Conservation (phyloP, 179 eudicot species). For the Silene coronaria region DNA sequence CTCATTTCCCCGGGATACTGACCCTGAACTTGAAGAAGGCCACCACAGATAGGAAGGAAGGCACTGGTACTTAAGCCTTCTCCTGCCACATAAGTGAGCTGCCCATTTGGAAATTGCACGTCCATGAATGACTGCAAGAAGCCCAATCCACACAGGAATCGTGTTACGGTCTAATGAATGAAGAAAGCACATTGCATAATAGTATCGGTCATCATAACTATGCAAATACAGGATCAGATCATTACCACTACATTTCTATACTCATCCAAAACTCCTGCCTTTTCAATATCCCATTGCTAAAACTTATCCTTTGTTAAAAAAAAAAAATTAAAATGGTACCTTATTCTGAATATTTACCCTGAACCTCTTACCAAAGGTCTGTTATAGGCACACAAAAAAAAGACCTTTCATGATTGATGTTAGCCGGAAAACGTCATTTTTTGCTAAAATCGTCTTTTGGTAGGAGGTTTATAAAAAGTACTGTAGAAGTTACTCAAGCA, state of each 20-base stretch:
- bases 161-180: conserved; percentile 10
- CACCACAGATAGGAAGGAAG: conserved; percentile 74
- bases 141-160: conserved; percentile 8
- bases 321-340: neutral
- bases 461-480: no score
- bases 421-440: no score
- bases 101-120: conserved; percentile 95
- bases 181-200: neutral
- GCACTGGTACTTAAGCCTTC: conserved; percentile 93
- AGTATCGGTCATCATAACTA: neutral
- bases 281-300: neutral
- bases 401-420: no score
- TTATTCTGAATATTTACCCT: neutral
- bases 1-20: conserved; percentile 96
- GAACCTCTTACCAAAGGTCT: neutral
- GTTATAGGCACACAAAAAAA: no score
- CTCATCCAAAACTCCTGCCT: neutral
- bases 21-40: conserved; percentile 97
- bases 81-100: conserved; percentile 82
- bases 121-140: conserved; percentile 92
- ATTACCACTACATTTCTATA: neutral
- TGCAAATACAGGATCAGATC: neutral
- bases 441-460: no score
- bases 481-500: no score
- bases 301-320: neutral